phyloP scores from a whole-genome alignment of 805 yeast genomes.

The Aciculoconidium aculeatum region DNA sequence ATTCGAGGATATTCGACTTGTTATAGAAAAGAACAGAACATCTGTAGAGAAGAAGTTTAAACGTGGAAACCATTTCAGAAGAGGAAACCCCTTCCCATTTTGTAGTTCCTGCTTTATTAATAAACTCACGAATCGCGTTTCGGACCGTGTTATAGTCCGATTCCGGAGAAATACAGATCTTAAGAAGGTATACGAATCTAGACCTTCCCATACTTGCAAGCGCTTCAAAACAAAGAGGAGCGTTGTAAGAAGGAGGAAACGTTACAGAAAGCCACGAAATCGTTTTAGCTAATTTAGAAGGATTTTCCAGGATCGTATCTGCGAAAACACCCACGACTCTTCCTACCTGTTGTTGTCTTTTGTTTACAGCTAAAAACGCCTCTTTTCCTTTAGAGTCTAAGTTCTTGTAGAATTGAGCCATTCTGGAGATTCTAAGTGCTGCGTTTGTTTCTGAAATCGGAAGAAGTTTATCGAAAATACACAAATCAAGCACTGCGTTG shows the following conservation, averaged over 20 bases:
- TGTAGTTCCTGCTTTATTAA: conserved; percentile 48
- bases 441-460: conserved; percentile 46
- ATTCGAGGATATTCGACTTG: conserved; percentile 52
- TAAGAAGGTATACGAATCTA: conserved; percentile 52
- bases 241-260: conserved; percentile 48
- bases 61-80: conserved; percentile 44
- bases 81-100: conserved; percentile 31
- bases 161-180: conserved; percentile 47
- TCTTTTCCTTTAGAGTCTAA: conserved; percentile 54
- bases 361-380: conserved; percentile 63
- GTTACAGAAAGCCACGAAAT: conserved; percentile 55
- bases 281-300: conserved; percentile 45
- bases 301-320: conserved; percentile 29
- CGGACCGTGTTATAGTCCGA: conserved; percentile 55
- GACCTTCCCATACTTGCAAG: conserved; percentile 53
- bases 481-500: conserved; percentile 58
- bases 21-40: conserved; percentile 58
- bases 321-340: conserved; percentile 46
- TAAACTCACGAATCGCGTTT: conserved; percentile 59
- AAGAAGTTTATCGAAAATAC: conserved; percentile 53
- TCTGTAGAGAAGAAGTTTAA: conserved; percentile 58
- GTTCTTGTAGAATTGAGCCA: conserved; percentile 42
- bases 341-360: conserved; percentile 60
- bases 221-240: conserved; percentile 40
- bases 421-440: conserved; percentile 44